Base-by-base conservation (phyloP, 257 asterid species). In the Asclepias syriaca region DNA sequence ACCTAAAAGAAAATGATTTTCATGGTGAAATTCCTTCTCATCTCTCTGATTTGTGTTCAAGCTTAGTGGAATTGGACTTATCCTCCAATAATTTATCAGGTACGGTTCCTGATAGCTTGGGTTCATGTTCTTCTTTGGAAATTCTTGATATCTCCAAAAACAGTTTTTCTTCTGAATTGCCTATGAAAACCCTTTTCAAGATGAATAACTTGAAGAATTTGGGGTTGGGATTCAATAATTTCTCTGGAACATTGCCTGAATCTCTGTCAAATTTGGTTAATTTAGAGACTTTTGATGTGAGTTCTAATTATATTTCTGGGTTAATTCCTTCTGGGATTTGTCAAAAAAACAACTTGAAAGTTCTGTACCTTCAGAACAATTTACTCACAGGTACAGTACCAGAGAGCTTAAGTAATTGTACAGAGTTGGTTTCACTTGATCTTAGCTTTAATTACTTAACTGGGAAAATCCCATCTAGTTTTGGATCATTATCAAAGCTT, bases 341-440 rank as follows among this genome's bases (percentile, higher is more conserved):
- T 37, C 77, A 70, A 45, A 87, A 79, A 66, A 91, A 79, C 86
- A 85, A 77, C 77, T 82, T 94, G 70, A 79, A 77, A 70, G 85
- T 79, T 72, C 79, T 94, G 89, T 87, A 84, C 82, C 92, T 94
- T 72, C 97, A 89, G 88, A 91, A 94, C 45, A 94, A 94, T 67
- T 69, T 79, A 85, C 78, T 94, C 75, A 70, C 74, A 1, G 98
- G 97, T 40, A 74, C 85, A 34, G 76, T 93, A 45, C 98, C 98
- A 6, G 83, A 56, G 68, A 83, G 90, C 56, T 65, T 93, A 77
- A 83, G 91, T 34, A 93, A 93, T 74, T 93, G 98, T 77, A 63
- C 97, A 8, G 77, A 81, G 18, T 75, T 91, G 87, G 92, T 83
- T 72, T 89, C 98, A 1, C 96, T 94, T 77, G 98, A 94, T 89